Percentiles rank a stretch among this genome's conserved stretches.
phyloP scores from a whole-genome alignment of 768 basidiomycete species.

The Kwoniella mangroviensis region DNA sequence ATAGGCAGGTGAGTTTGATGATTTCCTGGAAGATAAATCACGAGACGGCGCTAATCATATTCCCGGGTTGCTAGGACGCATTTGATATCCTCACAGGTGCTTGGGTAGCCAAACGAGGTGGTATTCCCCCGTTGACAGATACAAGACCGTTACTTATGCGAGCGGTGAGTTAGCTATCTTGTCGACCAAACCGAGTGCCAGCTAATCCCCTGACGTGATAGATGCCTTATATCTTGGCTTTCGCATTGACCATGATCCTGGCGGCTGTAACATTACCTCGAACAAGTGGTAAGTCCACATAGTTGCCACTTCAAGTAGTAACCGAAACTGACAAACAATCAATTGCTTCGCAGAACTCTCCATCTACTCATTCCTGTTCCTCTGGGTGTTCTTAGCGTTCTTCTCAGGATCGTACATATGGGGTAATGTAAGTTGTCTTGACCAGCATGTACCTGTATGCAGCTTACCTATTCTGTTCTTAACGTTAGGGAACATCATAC shows the following conservation, averaged over 20 bases:
- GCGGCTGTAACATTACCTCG: conserved; percentile 85
- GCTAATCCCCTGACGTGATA: conserved; percentile 52
- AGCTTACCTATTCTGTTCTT: not conserved
- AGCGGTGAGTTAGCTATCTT: conserved; percentile 65
- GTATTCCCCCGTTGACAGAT: conserved; percentile 75
- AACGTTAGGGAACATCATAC: conserved; percentile 83
- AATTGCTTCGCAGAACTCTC: conserved; percentile 69
- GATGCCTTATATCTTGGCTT: conserved; percentile 81
- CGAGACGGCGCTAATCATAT: not conserved
- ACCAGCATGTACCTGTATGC: too few species aligned
- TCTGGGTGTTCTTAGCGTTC: conserved; percentile 71
- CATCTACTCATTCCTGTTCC: conserved; percentile 77
- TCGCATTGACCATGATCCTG: conserved; percentile 84
- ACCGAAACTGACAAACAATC: not conserved
- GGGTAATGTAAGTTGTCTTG: conserved; percentile 53
- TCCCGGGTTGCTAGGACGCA: conserved; percentile 71
- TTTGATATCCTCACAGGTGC: conserved; percentile 91
- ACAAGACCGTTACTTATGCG: conserved; percentile 79
- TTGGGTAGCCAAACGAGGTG: conserved; percentile 80
- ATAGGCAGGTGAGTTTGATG: conserved; percentile 69
- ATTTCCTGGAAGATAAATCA: not conserved
- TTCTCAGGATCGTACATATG: conserved; percentile 72
- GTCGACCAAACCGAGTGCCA: not conserved
- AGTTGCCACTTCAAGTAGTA: too few species aligned
- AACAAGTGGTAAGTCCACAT: conserved; percentile 70